phyloP scores from a whole-genome alignment of 495 filamentous ascomycete genomes.

The Penicillium alfredii region DNA sequence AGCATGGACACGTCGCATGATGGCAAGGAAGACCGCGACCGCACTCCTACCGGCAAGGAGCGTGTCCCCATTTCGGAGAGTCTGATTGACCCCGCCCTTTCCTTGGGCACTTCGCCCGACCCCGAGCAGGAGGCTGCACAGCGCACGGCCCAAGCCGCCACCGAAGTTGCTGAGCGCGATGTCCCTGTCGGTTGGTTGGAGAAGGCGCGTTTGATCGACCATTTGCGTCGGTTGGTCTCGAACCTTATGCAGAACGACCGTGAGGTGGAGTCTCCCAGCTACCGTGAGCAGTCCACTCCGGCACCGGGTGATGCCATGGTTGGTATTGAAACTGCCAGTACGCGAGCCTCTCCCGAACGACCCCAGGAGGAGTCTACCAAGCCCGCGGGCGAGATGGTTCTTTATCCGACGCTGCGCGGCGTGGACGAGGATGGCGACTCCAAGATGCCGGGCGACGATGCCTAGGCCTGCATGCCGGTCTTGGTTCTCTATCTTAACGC shows the following conservation, averaged over 20 bases:
- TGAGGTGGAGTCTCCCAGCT: conserved; percentile 32
- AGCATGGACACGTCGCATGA: conserved; percentile 56
- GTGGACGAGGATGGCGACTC: conserved; percentile 39
- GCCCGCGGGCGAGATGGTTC: conserved; percentile 21
- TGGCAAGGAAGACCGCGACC: conserved; percentile 38
- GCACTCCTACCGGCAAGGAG: conserved; percentile 39
- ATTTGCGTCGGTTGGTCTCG: conserved; percentile 61
- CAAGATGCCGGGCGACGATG: conserved; percentile 31
- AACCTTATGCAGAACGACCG: conserved; percentile 62
- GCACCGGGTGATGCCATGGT: conserved; percentile 35
- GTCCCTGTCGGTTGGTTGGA: conserved; percentile 74
- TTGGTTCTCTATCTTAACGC: conserved; percentile 15
- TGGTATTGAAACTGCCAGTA: conserved; percentile 27
- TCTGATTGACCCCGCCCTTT: conserved; percentile 51
- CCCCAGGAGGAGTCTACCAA: conserved; percentile 20
- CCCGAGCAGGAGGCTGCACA: conserved; percentile 38
- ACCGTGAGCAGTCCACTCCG: conserved; percentile 14
- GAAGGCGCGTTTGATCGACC: conserved; percentile 74
- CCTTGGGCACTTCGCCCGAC: conserved; percentile 26
- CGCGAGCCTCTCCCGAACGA: conserved; percentile 13
- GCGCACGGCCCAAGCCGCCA: conserved; percentile 41
- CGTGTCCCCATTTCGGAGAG: conserved; percentile 40
- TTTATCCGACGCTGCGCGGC: conserved; percentile 45
- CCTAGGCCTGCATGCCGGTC: conserved; percentile 7
- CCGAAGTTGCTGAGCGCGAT: conserved; percentile 42